Evolutionary conservation across 306 rosid species (phyloP), one percentile per base, ranked within the genome.

Genomic region (Hylodesmum podocarpum): DNA sequence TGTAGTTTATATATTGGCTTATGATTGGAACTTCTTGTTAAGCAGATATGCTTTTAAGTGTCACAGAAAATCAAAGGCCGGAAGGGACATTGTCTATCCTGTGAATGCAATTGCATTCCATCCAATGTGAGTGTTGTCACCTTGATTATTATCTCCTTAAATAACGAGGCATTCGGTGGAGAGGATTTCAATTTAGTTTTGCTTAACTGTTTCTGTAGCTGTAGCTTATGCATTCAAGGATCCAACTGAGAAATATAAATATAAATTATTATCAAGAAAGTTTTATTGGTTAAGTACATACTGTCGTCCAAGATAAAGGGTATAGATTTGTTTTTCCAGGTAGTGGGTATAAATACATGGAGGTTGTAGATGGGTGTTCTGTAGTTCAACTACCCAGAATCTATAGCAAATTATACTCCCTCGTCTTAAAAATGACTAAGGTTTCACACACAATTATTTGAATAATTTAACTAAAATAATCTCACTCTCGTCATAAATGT

Each of bases 51-150:
- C 99, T 64, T 96, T 96, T 36, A 96, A 96, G 88, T 92, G 99
- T 86, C 99, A 96, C 80, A 86, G 99, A 80, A 96, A 92, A 82
- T 78, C 98, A 1, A 98, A 96, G 88, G 96, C 97, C 16, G 98
- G 98, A 86, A 92, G 99, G 90, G 99, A 96, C 88, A 88, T 91
- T 3, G 99, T 96, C 80, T 92, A 92, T 83, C 99, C 99, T 21
- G 99, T 96, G 69, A 94, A 94, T 87, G 93, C 96, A 53, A 89
- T 94, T 71, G 96, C 98, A 76, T 94, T 91, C 87, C 98, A 91
- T 77, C 98, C 98, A 14, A 73, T 91, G 98, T 94, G 83, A 89
- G 97, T 76, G 70, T n/a, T 61, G 11, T n/a, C 25, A 29, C 40
- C 43, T 31, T 18, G 5, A 58, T 58, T 19, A 50, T 36, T 16